A percentile compares a stretch with the other conserved stretches of the same genome.
Evolutionary conservation across 2,329 filamentous ascomycete genomes (phyloP).

Genomic region (Xylaria arbuscula): DNA sequence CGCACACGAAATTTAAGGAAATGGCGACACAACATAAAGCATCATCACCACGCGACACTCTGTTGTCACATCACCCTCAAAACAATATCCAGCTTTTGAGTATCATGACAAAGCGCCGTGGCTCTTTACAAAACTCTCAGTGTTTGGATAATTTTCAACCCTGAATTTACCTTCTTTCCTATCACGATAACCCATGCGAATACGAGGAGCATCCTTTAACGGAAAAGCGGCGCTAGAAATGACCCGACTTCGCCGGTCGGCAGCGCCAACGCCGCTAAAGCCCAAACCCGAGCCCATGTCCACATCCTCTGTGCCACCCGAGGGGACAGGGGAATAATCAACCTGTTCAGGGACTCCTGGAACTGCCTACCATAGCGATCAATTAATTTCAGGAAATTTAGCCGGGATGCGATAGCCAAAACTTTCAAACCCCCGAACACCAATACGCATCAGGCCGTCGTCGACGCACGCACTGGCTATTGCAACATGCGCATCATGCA

Average conservation of each 20-base stretch:
- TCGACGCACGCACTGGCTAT: background rate
- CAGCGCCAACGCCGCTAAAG: slow-evolving; percentile 43
- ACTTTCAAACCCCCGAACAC: background rate
- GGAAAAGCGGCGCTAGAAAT: slow-evolving; percentile 19
- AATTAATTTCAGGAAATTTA: background rate
- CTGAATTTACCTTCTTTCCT: slow-evolving; percentile 11
- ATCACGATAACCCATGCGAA: slow-evolving; percentile 12
- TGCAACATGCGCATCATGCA: slow-evolving; percentile 7
- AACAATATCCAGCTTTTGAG: slow-evolving; percentile 17
- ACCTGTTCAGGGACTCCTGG: background rate
- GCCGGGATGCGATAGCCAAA: background rate
- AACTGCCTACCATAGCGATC: background rate
- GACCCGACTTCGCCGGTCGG: slow-evolving; percentile 39
- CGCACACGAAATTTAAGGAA: background rate
- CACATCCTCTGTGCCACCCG: slow-evolving; percentile 27
- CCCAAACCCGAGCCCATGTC: slow-evolving; percentile 44
- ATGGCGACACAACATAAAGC: background rate
- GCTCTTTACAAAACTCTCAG: slow-evolving; percentile 7
- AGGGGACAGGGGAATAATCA: slow-evolving; percentile 11
- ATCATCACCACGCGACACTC: slow-evolving; percentile 20
- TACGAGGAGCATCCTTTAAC: slow-evolving; percentile 3
- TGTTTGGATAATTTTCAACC: background rate
- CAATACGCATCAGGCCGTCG: background rate
- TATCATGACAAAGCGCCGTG: slow-evolving; percentile 20
- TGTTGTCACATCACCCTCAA: slow-evolving; percentile 6